Percentiles rank a stretch among this genome's conserved stretches.
Conservation (phyloP, 495 filamentous ascomycete species). For the Penicillium samsonianum region DNA sequence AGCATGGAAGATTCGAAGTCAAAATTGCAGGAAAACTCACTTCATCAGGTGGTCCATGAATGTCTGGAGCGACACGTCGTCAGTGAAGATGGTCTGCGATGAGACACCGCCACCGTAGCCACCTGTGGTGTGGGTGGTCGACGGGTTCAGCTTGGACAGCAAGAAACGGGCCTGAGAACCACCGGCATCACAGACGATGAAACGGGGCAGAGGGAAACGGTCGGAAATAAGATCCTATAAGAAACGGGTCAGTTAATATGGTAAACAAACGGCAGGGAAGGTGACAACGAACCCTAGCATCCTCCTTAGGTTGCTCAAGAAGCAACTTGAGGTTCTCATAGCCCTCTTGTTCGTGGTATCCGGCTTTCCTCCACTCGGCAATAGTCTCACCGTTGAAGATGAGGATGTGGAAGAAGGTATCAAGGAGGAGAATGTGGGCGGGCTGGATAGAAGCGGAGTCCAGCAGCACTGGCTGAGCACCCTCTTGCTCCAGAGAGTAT, state of each 20-base stretch:
- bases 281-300: constrained; percentile 72
- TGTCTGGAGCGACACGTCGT: constrained; percentile 96
- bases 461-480: constrained; percentile 83
- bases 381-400: constrained; percentile 99
- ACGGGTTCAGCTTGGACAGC: constrained; percentile 96
- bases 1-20: constrained; percentile 23
- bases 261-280: constrained; percentile 3
- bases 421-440: constrained; percentile 89
- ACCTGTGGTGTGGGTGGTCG: constrained; percentile 93
- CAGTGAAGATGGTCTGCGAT: constrained; percentile 98
- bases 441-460: constrained; percentile 97
- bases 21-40: constrained; percentile 53
- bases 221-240: constrained; percentile 93
- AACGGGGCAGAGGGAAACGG: constrained; percentile 95
- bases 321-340: constrained; percentile 94
- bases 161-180: constrained; percentile 98
- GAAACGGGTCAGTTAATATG: constrained; percentile 16
- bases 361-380: constrained; percentile 97
- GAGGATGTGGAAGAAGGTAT: constrained; percentile 99
- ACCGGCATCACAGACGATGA: constrained; percentile 98
- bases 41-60: constrained; percentile 99
- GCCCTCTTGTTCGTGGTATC: constrained; percentile 97
- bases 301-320: constrained; percentile 94
- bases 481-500: constrained; percentile 94
- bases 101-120: constrained; percentile 89